These are phyloP conservation scores for Leccinum griseonigrum DNA, from an alignment of 1,284 basidiomycete genomes.

Conservation along the genomic window DNA sequence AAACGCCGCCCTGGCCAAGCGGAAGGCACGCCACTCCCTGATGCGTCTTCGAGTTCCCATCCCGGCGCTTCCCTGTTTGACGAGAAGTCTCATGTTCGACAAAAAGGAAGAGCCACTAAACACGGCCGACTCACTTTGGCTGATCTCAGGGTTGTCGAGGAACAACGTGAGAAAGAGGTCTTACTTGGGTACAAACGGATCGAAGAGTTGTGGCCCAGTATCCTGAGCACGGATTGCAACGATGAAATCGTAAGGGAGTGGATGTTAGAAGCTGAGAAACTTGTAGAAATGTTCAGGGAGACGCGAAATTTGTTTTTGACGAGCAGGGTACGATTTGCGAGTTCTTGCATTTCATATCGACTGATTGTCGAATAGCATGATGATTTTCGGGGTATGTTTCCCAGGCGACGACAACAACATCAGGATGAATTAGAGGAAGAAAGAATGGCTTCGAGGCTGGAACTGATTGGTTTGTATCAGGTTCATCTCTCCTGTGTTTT, in stretches of 20 bases:
- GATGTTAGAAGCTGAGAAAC: constrained; percentile 72
- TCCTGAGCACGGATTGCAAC: constrained; percentile 31
- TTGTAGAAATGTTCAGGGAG: constrained; percentile 87
- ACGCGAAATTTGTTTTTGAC: constrained; percentile 82
- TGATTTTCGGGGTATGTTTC: constrained; percentile 68
- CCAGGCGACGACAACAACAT: constrained; percentile 40
- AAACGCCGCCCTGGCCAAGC: constrained; percentile 45
- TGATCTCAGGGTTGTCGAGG: constrained; percentile 59
- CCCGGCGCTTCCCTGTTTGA: constrained; percentile 53
- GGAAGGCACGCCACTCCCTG: constrained; percentile 23
- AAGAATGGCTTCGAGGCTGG: constrained; percentile 70
- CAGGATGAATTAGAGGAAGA: constrained; percentile 66
- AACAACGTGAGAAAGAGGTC: constrained; percentile 61
- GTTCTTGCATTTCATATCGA: not conserved
- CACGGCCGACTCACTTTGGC: constrained; percentile 49
- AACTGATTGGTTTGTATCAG: constrained; percentile 57
- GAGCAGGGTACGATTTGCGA: constrained; percentile 52
- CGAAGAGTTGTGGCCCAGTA: constrained; percentile 45
- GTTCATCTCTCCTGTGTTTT: not conserved
- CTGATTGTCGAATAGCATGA: constrained; percentile 35
- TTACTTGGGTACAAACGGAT: constrained; percentile 48
- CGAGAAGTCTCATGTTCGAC: constrained; percentile 41
- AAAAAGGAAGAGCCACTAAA: constrained; percentile 34
- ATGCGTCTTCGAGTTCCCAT: constrained; percentile 21
- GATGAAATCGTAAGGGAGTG: constrained; percentile 60